A percentile compares a stretch with the other conserved stretches of the same genome.
phyloP scores from a whole-genome alignment of 257 asterid genomes.

The Striga asiatica region DNA sequence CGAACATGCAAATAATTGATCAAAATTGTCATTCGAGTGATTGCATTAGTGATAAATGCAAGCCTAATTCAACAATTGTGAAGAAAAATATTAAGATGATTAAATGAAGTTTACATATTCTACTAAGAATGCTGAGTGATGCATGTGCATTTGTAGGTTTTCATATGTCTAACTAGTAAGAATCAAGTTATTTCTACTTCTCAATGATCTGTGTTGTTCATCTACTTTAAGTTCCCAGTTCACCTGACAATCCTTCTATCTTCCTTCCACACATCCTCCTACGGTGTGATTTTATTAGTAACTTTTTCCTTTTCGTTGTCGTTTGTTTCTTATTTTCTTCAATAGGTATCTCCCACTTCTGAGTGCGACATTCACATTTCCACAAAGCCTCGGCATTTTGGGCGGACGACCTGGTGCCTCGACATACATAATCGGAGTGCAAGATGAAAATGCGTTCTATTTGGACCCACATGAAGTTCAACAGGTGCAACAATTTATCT shows the following conservation, averaged over 20 bases:
- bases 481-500: conserved; percentile 40
- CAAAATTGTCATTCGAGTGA: neutral
- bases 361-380: conserved; percentile 74
- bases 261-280: neutral
- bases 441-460: conserved; percentile 85
- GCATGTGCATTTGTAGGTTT: neutral
- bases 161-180: neutral
- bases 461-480: conserved; percentile 98
- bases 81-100: neutral
- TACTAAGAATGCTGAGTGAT: neutral
- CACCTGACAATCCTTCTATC: neutral
- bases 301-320: neutral
- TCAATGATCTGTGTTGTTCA: neutral
- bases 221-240: neutral
- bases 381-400: conserved; percentile 90
- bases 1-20: neutral
- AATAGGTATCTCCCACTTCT: conserved; percentile 83
- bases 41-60: neutral
- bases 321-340: neutral
- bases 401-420: conserved; percentile 98
- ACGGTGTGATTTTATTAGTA: neutral
- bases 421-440: conserved; percentile 91
- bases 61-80: neutral
- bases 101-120: neutral
- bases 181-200: neutral